These are phyloP conservation scores for Entrophospora sp. DNA, from an alignment of 192 early-diverging fungal species.

Conservation along the genomic window DNA sequence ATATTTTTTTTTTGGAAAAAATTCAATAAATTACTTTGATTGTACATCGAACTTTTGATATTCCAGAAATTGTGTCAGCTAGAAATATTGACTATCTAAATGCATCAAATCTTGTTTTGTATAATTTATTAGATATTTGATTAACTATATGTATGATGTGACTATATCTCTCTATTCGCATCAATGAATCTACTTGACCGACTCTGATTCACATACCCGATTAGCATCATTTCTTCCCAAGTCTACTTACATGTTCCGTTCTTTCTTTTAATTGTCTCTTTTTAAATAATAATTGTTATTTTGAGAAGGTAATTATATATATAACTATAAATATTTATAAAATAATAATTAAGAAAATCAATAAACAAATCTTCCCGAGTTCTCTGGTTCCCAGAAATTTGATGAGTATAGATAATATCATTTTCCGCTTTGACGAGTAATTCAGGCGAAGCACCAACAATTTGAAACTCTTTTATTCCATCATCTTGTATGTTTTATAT, in stretches of 20 bases:
- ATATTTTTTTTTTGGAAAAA: too few relatives aligned
- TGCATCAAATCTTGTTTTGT: constrained; percentile 83
- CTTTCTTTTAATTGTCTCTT: constrained; percentile 95
- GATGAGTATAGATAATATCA: constrained; percentile 77
- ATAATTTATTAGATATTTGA: constrained; percentile 85
- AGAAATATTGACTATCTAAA: constrained; percentile 97
- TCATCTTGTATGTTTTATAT: constrained; percentile 99
- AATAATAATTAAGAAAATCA: too few relatives aligned
- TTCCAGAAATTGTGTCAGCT: constrained; percentile 92
- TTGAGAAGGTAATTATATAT: background rate
- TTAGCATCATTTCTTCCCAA: constrained; percentile 97
- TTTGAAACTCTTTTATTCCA: constrained; percentile 83
- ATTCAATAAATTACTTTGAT: too few relatives aligned
- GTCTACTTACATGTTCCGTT: constrained; percentile 96
- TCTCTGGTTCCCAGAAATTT: constrained; percentile 91
- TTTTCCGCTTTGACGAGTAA: constrained; percentile 90
- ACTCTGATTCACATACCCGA: constrained; percentile 84
- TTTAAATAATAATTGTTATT: too few relatives aligned
- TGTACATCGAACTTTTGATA: constrained; percentile 93
- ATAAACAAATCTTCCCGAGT: constrained; percentile 55
- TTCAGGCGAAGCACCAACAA: constrained; percentile 96
- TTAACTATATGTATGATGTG: constrained; percentile 99
- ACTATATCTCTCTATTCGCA: constrained; percentile 93
- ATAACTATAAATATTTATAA: too few relatives aligned
- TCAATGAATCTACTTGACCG: constrained; percentile 92